Evolutionary conservation across 352 stramenopile species (phyloP), one percentile per base, ranked within the genome.

Genomic region (Blastocystis sp.): DNA sequence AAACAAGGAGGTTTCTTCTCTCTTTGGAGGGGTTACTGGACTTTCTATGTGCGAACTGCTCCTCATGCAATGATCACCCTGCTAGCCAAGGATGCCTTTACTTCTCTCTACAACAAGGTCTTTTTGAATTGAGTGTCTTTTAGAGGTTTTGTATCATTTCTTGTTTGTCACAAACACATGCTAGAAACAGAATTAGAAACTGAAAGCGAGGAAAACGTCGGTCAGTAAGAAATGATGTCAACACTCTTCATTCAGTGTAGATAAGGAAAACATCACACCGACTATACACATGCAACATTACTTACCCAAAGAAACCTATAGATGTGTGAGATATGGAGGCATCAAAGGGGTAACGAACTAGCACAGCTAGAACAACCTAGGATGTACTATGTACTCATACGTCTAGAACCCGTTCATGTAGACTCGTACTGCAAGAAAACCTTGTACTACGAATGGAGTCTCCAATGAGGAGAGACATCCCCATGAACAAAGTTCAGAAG

Each of bases 1-100:
- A 92, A 92, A 80, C 95, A 96, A 88, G 96, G 98, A 89, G 96
- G 96, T 6, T 92, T 94, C n/a, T 89, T 92, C 32, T 95, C 96
- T 88, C 95, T 98, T 56, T 99, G 96, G 92, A 94, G 92, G 78
- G 96, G 96, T 39, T 98, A 98, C 91, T 95, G 93, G 89, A 97
- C 96, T 0, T 98, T 98, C 90, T 99, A 98, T 92, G 95, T 92
- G 81, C 92, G 96, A 86, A 98, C 95, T 89, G 96, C 95, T 32
- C 96, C 96, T 12, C 97, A 98, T 92, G 95, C 96, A 21, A 98
- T 99, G 95, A 98, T 98, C 89, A 97, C 98, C 88, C 91, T 99
- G 78, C 90, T 99, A 58, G 95, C 96, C 1, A 96, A 98, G 88
- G 95, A 99, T 63, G 71, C 71, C 5, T 83, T 83, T 56, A 83